Evolutionary conservation across 441 rosid species (phyloP), one percentile per base, ranked within the genome.

Genomic region (Syzygium malaccense): DNA sequence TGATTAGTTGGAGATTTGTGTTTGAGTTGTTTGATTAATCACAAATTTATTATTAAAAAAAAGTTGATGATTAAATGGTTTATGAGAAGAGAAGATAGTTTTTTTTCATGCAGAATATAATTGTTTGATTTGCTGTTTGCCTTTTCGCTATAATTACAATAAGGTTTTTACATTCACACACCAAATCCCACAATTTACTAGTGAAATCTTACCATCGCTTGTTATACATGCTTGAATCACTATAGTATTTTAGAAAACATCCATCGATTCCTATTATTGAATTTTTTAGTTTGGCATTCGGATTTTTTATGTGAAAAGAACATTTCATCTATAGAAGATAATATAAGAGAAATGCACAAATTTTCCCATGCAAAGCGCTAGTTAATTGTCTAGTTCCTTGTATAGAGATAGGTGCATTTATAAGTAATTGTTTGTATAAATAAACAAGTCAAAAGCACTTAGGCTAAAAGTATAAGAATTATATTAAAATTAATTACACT

Each of bases 341-440:
- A 14, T 33, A 66, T 17, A 32, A 66, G 7, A 66, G 14, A 33
- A 8, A 17, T 66, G 8, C 75, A 17, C 5, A 32, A 30, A 30
- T 11, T 30, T 32, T 66, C 33, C 10, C 13, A 9, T 0, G 0
- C 4, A 66, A 17, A 15, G 33, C 6, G 0, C 75, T 1, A 1
- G 41, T 66, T 10, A 0, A 17, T 15, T 17, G 13, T 66, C 25
- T 32, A 32, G 32, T 66, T 55, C 25, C 57, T 7, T 55, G 20
- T 55, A 55, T 19, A 7, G 20, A 55, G 57, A 55, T 19, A 55
- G 57, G 57, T 55, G 57, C 57, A 55, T 2, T 19, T 7, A 55
- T 55, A 55, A 19, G 57, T 32, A 17, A 32, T 32, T 17, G 41
- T 0, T 32, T 66, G 75, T 17, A 8, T 30, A 12, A 37, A 75